phyloP scores from a whole-genome alignment of 441 rosid species.

The Gossypium trilobum region DNA sequence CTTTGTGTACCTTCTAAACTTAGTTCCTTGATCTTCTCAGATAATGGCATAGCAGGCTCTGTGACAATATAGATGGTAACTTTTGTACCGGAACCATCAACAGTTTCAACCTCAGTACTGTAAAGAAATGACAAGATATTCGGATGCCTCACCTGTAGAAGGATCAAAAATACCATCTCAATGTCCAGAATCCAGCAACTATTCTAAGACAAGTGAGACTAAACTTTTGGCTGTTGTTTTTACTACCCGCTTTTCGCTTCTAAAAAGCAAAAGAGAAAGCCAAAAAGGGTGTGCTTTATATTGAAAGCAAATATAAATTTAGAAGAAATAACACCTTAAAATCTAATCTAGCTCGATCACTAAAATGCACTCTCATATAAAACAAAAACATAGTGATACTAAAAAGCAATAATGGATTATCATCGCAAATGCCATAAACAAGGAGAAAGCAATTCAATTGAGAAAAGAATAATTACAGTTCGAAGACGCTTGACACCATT shows the following conservation, averaged over 20 bases:
- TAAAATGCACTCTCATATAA: neutral
- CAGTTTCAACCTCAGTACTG: slow-evolving; percentile 79
- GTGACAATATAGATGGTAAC: slow-evolving; percentile 87
- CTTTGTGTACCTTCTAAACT: slow-evolving; percentile 85
- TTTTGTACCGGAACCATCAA: slow-evolving; percentile 59
- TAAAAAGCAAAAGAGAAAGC: neutral
- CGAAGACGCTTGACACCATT: slow-evolving; percentile 98
- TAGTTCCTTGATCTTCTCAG: slow-evolving; percentile 87
- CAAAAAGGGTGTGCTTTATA: neutral
- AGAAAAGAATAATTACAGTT: slow-evolving; percentile 45
- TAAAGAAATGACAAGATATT: slow-evolving; percentile 84
- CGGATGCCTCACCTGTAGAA: slow-evolving; percentile 89
- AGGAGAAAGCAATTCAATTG: neutral
- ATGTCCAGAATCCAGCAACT: neutral
- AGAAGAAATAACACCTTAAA: neutral
- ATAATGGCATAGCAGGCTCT: slow-evolving; percentile 85
- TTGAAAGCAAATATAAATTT: neutral
- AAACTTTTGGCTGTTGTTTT: neutral
- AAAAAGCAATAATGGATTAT: neutral
- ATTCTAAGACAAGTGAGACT: neutral
- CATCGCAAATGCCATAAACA: neutral
- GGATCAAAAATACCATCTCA: neutral
- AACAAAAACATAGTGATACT: neutral
- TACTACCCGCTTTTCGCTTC: neutral
- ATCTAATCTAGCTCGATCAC: neutral